A percentile compares a stretch with the other conserved stretches of the same genome.
Evolutionary conservation across 202 grass and related monocot genomes (phyloP).

Genomic region (Musa balbisiana): DNA sequence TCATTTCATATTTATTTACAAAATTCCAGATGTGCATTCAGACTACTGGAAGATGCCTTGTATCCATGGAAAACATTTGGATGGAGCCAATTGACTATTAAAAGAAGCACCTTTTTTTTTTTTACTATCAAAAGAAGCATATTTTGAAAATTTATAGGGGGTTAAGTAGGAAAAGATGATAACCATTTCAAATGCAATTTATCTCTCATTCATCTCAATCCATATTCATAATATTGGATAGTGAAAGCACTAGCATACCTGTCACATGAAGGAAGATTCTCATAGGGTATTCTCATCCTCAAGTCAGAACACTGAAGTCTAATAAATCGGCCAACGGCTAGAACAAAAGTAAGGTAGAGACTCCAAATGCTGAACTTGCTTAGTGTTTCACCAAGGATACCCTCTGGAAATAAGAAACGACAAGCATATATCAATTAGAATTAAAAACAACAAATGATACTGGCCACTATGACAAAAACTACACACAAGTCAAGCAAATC

Average conservation of each 20-base stretch:
- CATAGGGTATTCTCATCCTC: slow-evolving; percentile 99
- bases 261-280: slow-evolving; percentile 98
- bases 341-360: slow-evolving; percentile 95
- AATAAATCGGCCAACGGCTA: slow-evolving; percentile 98
- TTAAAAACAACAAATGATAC: background rate
- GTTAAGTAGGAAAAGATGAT: background rate
- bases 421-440: slow-evolving; percentile 16
- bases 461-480: no score
- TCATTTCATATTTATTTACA: background rate
- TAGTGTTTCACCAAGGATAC: slow-evolving; percentile 94
- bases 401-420: slow-evolving; percentile 52
- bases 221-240: background rate
- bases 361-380: slow-evolving; percentile 99
- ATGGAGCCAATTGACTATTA: background rate
- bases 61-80: background rate
- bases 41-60: background rate
- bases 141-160: no score
- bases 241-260: slow-evolving; percentile 32
- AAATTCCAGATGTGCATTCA: background rate
- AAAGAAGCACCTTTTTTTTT: no score
- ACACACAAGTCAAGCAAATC: no score
- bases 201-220: background rate
- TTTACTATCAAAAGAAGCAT: no score
- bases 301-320: slow-evolving; percentile 97
- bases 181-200: background rate